Percentiles rank a stretch among this genome's conserved stretches.
Conservation (phyloP, 495 filamentous ascomycete species). For the Daldinia caldariorum region DNA sequence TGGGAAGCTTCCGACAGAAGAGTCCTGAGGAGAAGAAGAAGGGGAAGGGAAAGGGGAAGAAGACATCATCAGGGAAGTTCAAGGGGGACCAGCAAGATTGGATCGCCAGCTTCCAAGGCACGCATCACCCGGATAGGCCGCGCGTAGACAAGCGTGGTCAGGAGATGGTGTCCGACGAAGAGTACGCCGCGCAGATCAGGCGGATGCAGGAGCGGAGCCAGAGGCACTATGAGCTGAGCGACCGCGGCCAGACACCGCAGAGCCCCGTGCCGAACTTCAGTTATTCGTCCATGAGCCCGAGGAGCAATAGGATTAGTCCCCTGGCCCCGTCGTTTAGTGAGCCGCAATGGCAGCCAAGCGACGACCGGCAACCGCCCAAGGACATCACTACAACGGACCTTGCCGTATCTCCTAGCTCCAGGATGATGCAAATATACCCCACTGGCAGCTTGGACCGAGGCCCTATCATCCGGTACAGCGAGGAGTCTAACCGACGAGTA, state of each 20-base stretch:
- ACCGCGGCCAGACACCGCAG: neutral
- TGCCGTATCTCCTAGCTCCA: conserved; percentile 3
- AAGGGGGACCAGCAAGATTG: conserved; percentile 19
- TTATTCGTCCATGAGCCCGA: conserved; percentile 23
- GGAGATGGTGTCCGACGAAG: conserved; percentile 15
- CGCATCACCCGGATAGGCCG: conserved; percentile 42
- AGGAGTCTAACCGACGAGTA: neutral
- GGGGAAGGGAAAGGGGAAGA: conserved; percentile 12
- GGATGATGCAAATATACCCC: conserved; percentile 18
- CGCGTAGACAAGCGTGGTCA: conserved; percentile 21
- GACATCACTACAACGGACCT: no score
- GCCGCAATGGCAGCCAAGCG: neutral
- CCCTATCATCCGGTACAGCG: conserved; percentile 15
- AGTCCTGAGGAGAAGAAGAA: conserved; percentile 16
- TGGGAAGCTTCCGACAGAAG: conserved; percentile 35
- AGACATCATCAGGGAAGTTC: neutral
- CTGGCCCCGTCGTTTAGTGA: neutral
- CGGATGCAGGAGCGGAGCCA: conserved; percentile 27
- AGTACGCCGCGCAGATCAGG: conserved; percentile 25
- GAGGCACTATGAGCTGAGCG: neutral
- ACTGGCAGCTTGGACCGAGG: conserved; percentile 5
- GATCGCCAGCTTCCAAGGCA: conserved; percentile 32
- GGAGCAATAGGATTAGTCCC: conserved; percentile 4
- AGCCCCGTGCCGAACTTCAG: conserved; percentile 11
- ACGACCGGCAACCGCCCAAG: neutral